These are phyloP conservation scores for Tuber calosporum DNA, from an alignment of 495 filamentous ascomycete genomes.

Conservation along the genomic window DNA sequence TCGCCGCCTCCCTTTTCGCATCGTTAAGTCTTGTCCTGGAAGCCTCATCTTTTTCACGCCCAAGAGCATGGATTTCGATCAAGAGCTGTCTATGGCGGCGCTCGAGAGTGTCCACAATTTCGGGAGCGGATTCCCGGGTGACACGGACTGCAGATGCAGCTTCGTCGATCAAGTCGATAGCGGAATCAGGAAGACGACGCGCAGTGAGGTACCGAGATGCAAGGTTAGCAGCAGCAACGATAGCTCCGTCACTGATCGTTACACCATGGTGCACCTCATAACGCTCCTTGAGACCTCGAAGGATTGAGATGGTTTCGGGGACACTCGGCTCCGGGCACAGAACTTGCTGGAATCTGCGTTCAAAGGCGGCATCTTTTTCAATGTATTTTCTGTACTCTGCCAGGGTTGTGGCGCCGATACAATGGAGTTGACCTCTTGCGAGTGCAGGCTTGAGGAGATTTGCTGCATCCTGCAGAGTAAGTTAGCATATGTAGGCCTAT, in stretches of 20 bases:
- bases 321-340: constrained; percentile 87
- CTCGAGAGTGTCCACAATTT: constrained; percentile 86
- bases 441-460: constrained; percentile 97
- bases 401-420: constrained; percentile 92
- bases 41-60: constrained; percentile 89
- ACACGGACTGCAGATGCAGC: constrained; percentile 91
- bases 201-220: constrained; percentile 86
- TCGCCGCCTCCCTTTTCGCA: constrained; percentile 83
- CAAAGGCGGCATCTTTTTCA: constrained; percentile 95
- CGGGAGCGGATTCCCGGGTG: constrained; percentile 88
- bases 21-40: constrained; percentile 70
- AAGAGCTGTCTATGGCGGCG: constrained; percentile 78
- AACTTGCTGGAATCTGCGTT: constrained; percentile 97
- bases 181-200: constrained; percentile 86
- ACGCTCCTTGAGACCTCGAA: constrained; percentile 91
- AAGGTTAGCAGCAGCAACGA: constrained; percentile 81
- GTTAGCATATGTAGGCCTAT: neutral
- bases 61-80: constrained; percentile 92
- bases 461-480: constrained; percentile 59
- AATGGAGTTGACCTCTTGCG: constrained; percentile 90
- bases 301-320: constrained; percentile 87
- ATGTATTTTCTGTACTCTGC: constrained; percentile 98
- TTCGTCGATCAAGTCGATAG: constrained; percentile 93
- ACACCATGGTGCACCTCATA: constrained; percentile 98
- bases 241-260: constrained; percentile 84